phyloP scores from a whole-genome alignment of 768 basidiomycete species.

The Tylopilus felleus region DNA sequence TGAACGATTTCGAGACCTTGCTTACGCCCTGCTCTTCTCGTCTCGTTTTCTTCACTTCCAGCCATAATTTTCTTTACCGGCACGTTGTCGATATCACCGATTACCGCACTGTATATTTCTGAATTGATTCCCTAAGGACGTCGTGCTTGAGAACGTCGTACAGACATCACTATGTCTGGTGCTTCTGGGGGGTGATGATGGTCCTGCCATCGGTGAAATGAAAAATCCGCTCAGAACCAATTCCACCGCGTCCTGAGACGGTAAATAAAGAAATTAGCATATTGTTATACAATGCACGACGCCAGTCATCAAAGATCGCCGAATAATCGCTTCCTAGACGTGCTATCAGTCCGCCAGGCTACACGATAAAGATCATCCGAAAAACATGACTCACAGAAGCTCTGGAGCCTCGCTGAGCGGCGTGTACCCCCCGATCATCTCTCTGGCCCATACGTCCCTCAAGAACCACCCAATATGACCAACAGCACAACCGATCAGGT shows the following conservation, averaged over 20 bases:
- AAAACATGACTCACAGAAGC: slow-evolving; percentile 51
- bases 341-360: not conserved
- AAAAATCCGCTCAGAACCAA: too few species aligned
- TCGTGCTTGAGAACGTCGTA: too few species aligned
- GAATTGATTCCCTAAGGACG: too few species aligned
- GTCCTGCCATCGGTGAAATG: too few species aligned
- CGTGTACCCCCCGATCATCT: slow-evolving; percentile 76
- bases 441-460: slow-evolving; percentile 83
- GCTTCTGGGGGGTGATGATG: too few species aligned
- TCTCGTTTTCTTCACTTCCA: too few species aligned
- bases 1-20: too few species aligned
- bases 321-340: slow-evolving; percentile 58
- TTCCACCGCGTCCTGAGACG: not conserved
- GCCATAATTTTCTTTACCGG: too few species aligned
- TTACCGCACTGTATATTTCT: too few species aligned
- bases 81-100: too few species aligned
- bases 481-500: slow-evolving; percentile 81
- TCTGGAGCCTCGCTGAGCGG: slow-evolving; percentile 71
- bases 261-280: not conserved
- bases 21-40: too few species aligned
- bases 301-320: slow-evolving; percentile 43
- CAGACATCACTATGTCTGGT: too few species aligned
- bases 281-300: slow-evolving; percentile 9
- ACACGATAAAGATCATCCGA: not conserved
- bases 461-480: slow-evolving; percentile 86